Percentiles rank a stretch among this genome's conserved stretches.
Evolutionary conservation across 2,329 filamentous ascomycete genomes (phyloP).

Genomic region (Phialocephala sp.): DNA sequence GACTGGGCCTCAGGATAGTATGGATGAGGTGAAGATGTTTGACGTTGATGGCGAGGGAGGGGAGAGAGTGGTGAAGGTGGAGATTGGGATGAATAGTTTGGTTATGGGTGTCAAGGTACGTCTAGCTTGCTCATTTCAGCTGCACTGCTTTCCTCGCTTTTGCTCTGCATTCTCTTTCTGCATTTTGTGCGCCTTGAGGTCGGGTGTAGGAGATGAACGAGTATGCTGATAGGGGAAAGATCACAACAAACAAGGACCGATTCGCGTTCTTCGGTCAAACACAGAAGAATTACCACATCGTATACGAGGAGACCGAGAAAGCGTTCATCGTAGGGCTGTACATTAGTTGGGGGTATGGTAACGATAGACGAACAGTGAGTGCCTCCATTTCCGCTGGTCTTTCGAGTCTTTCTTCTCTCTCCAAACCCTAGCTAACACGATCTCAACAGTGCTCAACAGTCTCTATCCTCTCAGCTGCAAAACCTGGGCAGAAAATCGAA

Average conservation of each 20-base stretch:
- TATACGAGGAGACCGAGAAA: constrained; percentile 3
- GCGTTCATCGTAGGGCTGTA: constrained; percentile 25
- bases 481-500: background rate
- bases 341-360: constrained; percentile 21
- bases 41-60: constrained; percentile 24
- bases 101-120: constrained; percentile 27
- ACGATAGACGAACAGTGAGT: background rate
- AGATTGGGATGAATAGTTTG: constrained; percentile 28
- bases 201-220: too few species aligned
- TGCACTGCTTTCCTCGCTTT: background rate
- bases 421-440: background rate
- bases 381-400: background rate
- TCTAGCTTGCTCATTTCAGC: background rate
- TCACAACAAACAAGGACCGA: constrained; percentile 24
- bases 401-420: background rate
- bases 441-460: constrained; percentile 9
- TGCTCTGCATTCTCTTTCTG: too few species aligned
- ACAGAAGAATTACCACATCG: constrained; percentile 23
- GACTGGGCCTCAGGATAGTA: background rate
- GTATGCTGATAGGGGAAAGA: constrained; percentile 2
- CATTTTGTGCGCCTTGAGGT: too few species aligned
- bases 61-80: constrained; percentile 22
- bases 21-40: constrained; percentile 16
- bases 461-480: constrained; percentile 14
- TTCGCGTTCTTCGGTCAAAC: constrained; percentile 23